These are phyloP conservation scores for Eremochloa ophiuroides DNA, from an alignment of 176 grass and related monocot genomes.

Conservation along the genomic window DNA sequence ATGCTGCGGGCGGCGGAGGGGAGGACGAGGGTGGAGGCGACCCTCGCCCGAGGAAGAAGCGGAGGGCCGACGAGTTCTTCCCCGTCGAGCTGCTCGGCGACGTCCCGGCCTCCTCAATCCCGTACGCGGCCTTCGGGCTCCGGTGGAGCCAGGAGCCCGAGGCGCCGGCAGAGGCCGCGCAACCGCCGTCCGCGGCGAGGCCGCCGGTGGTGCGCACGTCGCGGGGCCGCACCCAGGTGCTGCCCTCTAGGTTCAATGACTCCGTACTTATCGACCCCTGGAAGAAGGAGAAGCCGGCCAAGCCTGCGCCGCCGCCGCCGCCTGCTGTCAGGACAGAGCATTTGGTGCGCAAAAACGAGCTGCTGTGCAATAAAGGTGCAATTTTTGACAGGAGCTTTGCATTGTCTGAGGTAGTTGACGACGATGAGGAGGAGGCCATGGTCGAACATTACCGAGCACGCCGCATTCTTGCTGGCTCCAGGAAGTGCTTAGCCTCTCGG, in stretches of 20 bases:
- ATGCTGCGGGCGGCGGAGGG: conserved; percentile 55
- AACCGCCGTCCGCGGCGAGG: conserved; percentile 15
- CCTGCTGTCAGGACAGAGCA: conserved; percentile 12
- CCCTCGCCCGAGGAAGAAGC: conserved; percentile 50
- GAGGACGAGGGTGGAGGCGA: conserved; percentile 32
- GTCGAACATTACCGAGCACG: conserved; percentile 35
- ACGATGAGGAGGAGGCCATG: conserved; percentile 36
- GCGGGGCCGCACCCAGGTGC: conserved; percentile 64
- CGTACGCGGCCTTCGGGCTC: conserved; percentile 58
- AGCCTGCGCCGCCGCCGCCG: neutral
- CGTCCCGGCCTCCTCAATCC: conserved; percentile 52
- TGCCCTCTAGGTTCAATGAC: conserved; percentile 85
- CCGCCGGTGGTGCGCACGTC: conserved; percentile 78
- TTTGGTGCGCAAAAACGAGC: conserved; percentile 21
- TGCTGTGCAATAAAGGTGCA: conserved; percentile 21
- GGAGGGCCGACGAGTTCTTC: conserved; percentile 62
- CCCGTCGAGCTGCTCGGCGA: conserved; percentile 82
- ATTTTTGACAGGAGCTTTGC: conserved; percentile 20
- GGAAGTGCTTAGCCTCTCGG: conserved; percentile 47
- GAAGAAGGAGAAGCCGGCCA: conserved; percentile 76
- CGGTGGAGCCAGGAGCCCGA: conserved; percentile 27
- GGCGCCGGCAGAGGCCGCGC: conserved; percentile 21
- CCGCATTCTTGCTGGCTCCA: conserved; percentile 46
- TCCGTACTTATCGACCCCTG: conserved; percentile 85
- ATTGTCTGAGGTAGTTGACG: conserved; percentile 37